Conservation (phyloP, 2,329 filamentous ascomycete species). For the Colletotrichum caudatum region DNA sequence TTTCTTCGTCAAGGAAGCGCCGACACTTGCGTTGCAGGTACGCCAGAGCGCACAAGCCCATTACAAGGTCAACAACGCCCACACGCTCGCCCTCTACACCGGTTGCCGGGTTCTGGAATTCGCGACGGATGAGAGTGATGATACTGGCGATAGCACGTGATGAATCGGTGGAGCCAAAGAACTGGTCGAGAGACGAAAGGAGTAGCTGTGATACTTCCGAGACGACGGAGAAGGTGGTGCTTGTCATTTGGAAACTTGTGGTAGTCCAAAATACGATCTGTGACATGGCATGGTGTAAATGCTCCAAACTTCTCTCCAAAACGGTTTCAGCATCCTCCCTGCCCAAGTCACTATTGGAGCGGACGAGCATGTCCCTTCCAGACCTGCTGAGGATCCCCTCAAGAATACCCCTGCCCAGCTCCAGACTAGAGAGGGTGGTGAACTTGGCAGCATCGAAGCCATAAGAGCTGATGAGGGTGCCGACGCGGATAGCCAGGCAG, state of each 20-base stretch:
- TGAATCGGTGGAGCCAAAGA: slow-evolving; percentile 77
- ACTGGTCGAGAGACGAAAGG: slow-evolving; percentile 70
- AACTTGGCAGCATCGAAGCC: slow-evolving; percentile 66
- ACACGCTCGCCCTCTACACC: slow-evolving; percentile 70
- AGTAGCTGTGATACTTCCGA: slow-evolving; percentile 70
- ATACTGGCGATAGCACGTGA: slow-evolving; percentile 76
- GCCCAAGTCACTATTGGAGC: slow-evolving; percentile 60
- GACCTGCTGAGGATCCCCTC: slow-evolving; percentile 66
- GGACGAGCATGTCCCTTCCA: slow-evolving; percentile 60
- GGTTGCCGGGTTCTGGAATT: slow-evolving; percentile 73
- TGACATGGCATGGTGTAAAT: slow-evolving; percentile 68
- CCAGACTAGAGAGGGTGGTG: slow-evolving; percentile 68
- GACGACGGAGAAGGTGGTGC: slow-evolving; percentile 64
- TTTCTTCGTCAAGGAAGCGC: slow-evolving; percentile 63
- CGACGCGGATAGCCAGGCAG: slow-evolving; percentile 66
- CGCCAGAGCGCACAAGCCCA: slow-evolving; percentile 71
- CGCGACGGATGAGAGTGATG: slow-evolving; percentile 71
- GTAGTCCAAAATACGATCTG: slow-evolving; percentile 72
- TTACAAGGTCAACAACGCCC: slow-evolving; percentile 69
- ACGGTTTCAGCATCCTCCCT: slow-evolving; percentile 67
- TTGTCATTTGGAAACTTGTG: slow-evolving; percentile 69
- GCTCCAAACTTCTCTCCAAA: slow-evolving; percentile 67
- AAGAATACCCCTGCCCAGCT: slow-evolving; percentile 66
- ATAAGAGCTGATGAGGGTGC: slow-evolving; percentile 64
- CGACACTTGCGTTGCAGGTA: slow-evolving; percentile 71